Conservation (phyloP, 768 basidiomycete genomes). For the Panaeolus papilionaceus region DNA sequence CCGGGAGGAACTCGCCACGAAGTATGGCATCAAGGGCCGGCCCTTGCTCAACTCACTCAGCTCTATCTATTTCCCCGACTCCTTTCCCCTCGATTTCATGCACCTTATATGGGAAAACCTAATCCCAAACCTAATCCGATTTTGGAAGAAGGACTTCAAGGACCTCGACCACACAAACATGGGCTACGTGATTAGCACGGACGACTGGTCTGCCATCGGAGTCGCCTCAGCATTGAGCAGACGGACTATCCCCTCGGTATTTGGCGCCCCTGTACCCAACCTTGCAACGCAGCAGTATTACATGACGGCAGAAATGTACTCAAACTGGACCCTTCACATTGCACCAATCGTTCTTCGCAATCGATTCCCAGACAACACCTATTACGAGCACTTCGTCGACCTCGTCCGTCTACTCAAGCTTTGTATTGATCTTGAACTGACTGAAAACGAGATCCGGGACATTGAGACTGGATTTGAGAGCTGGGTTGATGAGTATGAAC, state of each 20-base stretch:
- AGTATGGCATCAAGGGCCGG: constrained; percentile 40
- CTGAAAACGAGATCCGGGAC: constrained; percentile 29
- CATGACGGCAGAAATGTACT: constrained; percentile 44
- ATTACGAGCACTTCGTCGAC: constrained; percentile 48
- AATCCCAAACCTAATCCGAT: constrained; percentile 41
- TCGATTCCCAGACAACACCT: constrained; percentile 37
- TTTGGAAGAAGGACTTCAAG: constrained; percentile 50
- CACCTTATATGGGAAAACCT: constrained; percentile 55
- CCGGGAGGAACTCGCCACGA: constrained; percentile 31
- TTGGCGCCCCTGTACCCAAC: constrained; percentile 41
- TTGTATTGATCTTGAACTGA: constrained; percentile 43
- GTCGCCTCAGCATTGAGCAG: constrained; percentile 38
- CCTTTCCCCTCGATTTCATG: constrained; percentile 57
- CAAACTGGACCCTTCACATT: constrained; percentile 46
- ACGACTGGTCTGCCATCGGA: constrained; percentile 49
- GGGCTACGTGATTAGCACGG: constrained; percentile 33
- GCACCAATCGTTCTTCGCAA: constrained; percentile 43
- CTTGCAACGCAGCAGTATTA: constrained; percentile 31
- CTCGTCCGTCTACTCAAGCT: constrained; percentile 44
- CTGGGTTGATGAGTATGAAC: constrained; percentile 49
- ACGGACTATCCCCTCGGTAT: constrained; percentile 44
- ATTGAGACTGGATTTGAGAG: constrained; percentile 36
- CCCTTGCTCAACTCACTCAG: constrained; percentile 37
- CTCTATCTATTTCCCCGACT: constrained; percentile 42
- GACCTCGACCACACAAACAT: constrained; percentile 37